Conservation (phyloP, 495 filamentous ascomycete genomes). For the Penicillium coffeae region DNA sequence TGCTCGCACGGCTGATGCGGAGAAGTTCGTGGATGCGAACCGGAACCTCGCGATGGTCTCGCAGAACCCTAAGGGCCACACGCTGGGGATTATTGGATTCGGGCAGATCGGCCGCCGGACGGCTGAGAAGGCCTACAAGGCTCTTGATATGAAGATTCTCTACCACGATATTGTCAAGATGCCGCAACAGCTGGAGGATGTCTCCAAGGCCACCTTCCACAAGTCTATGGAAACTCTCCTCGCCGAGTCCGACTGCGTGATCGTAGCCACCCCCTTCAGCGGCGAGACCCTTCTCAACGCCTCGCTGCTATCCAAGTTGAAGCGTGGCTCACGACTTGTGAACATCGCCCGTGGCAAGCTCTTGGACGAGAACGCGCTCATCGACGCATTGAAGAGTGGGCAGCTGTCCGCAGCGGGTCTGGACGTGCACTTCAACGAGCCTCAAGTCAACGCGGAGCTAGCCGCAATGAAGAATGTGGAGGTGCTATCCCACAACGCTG, state of each 20-base stretch:
- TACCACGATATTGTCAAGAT: constrained; percentile 67
- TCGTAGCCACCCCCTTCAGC: constrained; percentile 63
- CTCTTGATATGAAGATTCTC: constrained; percentile 64
- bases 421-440: constrained; percentile 64
- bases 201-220: constrained; percentile 47
- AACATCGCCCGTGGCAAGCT: constrained; percentile 71
- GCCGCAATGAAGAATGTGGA: constrained; percentile 52
- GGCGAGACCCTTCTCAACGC: constrained; percentile 54
- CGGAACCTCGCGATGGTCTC: constrained; percentile 49
- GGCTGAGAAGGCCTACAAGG: constrained; percentile 55
- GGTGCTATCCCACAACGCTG: constrained; percentile 67
- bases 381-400: constrained; percentile 56
- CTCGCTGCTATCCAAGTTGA: constrained; percentile 48
- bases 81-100: constrained; percentile 61
- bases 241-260: constrained; percentile 55
- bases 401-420: constrained; percentile 54
- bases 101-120: constrained; percentile 67
- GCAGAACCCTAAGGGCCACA: constrained; percentile 45
- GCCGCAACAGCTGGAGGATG: constrained; percentile 22
- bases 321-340: constrained; percentile 57
- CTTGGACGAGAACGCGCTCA: constrained; percentile 66
- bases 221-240: constrained; percentile 50
- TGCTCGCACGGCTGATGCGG: constrained; percentile 22
- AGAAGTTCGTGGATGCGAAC: constrained; percentile 54
- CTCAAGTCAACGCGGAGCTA: constrained; percentile 42